Base-by-base conservation (phyloP, 2,329 filamentous ascomycete species). In the Gremmenia infestans region DNA sequence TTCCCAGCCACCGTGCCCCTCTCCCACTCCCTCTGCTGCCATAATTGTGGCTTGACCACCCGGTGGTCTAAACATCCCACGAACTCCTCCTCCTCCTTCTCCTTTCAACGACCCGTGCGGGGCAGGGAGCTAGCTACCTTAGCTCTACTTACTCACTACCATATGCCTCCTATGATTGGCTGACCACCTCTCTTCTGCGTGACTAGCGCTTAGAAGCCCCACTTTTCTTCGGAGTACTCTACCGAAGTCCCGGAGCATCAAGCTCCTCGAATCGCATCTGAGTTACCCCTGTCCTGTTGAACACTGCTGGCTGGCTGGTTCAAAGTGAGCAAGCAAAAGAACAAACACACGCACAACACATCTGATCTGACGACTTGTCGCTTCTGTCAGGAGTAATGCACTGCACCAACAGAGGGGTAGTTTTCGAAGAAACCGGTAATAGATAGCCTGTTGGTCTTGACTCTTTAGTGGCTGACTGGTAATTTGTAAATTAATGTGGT, bases 241-340 rank as follows among this genome's bases (percentile, higher is more conserved):
- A 61, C 61, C 61, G 61, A 60, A 23, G 50, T 60, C 43, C 61
- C 61, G 59, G 57, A 57, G 49, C 28, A 42, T 57, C 53, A 51
- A 56, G 49, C 50, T 58, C 40, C 46, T 28, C 22, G 35, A 46
- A 35, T 43, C 25, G 37, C 45, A 42, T 32, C 28, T 32, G 12
- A 32, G 28, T 32, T 19, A 19, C 19, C 19, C 22, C 22, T 22
- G 22, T 22, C 22, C 22, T 57, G 50, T 32, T 23, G 50, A 46
- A 46, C 47, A 17, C 6, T 6, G 5, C 54, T 56, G 50, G 17
- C 50, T 56, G 54, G 54, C 54, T 49, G 54, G 54, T 23, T 49
- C 19, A n/a, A n/a, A 48, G 7, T 32, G 28, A 9, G 28, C 7
- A 32, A 32, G 11, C 22, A 22, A 22, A 22, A 22, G 22, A 2